A percentile compares a stretch with the other conserved stretches of the same genome.
phyloP scores from a whole-genome alignment of 225 moss, liverwort and hornwort species.

The Ulota crispa region DNA sequence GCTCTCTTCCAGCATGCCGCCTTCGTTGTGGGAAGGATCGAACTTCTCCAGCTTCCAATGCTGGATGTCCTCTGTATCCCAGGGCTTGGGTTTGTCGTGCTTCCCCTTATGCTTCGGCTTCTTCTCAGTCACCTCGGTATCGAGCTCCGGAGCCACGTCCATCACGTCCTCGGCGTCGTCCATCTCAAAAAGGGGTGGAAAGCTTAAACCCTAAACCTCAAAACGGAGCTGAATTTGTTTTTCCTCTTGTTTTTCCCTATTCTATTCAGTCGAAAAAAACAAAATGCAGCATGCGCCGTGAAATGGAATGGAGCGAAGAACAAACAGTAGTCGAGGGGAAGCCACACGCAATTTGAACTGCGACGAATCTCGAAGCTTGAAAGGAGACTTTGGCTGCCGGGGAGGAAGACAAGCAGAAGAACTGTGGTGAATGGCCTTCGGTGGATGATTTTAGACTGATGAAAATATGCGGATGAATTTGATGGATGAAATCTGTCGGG shows the following conservation, averaged over 20 bases:
- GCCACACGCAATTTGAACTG: background rate
- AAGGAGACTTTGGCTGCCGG: too few relatives aligned
- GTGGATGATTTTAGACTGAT: too few relatives aligned
- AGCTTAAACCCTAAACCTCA: background rate
- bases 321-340: background rate
- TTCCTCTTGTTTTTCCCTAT: background rate
- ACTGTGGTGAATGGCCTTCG: too few relatives aligned
- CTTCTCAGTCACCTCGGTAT: slow-evolving; percentile 34
- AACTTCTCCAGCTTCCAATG: slow-evolving; percentile 94
- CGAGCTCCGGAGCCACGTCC: slow-evolving; percentile 30
- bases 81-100: slow-evolving; percentile 89
- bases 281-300: background rate
- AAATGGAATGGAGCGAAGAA: too few relatives aligned
- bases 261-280: background rate
- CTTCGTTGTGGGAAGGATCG: slow-evolving; percentile 69
- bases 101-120: slow-evolving; percentile 74
- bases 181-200: background rate
- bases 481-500: too few relatives aligned
- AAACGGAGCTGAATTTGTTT: rapidly evolving
- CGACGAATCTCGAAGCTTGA: background rate
- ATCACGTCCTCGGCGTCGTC: slow-evolving; percentile 33
- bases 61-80: slow-evolving; percentile 87
- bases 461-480: too few relatives aligned
- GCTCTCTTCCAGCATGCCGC: slow-evolving; percentile 93
- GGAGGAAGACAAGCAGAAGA: too few relatives aligned